Evolutionary conservation across 1,284 basidiomycete species (phyloP).

Genomic region (Neonothopanus nambi): DNA sequence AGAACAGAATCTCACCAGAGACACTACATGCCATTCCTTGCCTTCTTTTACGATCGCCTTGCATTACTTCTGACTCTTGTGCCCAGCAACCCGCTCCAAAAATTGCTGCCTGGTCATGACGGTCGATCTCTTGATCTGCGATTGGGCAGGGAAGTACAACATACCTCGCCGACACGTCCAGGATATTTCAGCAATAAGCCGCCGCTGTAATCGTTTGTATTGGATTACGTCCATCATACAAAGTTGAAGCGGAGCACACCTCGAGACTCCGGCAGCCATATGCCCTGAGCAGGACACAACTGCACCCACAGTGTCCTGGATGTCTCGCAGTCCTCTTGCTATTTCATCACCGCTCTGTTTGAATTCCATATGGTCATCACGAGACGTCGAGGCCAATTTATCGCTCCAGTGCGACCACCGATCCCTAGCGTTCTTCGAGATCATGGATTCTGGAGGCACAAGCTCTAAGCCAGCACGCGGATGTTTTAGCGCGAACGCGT

Average conservation of each 20-base stretch:
- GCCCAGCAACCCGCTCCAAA: constrained; percentile 78
- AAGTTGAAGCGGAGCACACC: constrained; percentile 37
- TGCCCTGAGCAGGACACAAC: constrained; percentile 44
- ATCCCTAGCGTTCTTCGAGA: constrained; percentile 46
- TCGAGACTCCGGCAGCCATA: constrained; percentile 73
- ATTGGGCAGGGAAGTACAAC: constrained; percentile 15
- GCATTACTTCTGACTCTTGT: constrained; percentile 20
- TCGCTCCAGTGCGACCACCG: constrained; percentile 65
- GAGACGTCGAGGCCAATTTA: constrained; percentile 32
- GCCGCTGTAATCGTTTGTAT: constrained; percentile 45
- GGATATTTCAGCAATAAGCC: constrained; percentile 71
- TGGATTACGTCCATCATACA: not conserved
- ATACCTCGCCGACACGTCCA: constrained; percentile 71
- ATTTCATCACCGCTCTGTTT: not conserved
- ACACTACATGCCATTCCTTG: constrained; percentile 62
- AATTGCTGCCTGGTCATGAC: constrained; percentile 47
- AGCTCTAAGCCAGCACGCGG: constrained; percentile 29
- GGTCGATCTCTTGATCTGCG: not conserved
- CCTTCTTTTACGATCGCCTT: constrained; percentile 7
- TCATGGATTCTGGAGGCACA: constrained; percentile 44
- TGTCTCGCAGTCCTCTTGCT: constrained; percentile 26
- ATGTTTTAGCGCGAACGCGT: constrained; percentile 40
- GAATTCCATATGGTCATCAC: constrained; percentile 7
- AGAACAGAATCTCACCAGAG: constrained; percentile 47
- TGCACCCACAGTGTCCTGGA: constrained; percentile 79